Conservation (phyloP, 2,329 filamentous ascomycete species). For the Diaporthe sp. region DNA sequence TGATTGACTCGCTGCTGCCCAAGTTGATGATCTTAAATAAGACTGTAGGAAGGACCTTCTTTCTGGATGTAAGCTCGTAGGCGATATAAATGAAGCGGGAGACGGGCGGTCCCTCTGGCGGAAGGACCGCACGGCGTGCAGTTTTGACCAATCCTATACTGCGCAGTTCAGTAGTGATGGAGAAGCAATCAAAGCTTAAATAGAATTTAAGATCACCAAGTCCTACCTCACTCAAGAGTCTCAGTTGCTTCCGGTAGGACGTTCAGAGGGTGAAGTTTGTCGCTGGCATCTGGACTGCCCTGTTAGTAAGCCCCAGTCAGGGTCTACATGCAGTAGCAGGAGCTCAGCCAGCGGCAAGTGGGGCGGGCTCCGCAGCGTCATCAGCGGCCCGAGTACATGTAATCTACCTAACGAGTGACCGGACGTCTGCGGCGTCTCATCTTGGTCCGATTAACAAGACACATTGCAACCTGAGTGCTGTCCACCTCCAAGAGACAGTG, state of each 20-base stretch:
- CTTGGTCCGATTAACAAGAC: slow-evolving; percentile 34
- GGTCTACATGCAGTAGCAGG: background rate
- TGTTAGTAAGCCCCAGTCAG: background rate
- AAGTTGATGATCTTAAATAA: too few relatives aligned
- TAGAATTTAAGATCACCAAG: background rate
- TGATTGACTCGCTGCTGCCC: too few relatives aligned
- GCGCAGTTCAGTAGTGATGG: too few relatives aligned
- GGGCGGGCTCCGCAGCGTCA: slow-evolving; percentile 35
- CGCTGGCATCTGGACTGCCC: background rate
- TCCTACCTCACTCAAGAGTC: background rate
- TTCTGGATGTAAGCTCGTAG: too few relatives aligned
- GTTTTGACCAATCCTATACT: too few relatives aligned
- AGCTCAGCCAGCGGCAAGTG: slow-evolving; percentile 22
- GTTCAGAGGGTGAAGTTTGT: background rate
- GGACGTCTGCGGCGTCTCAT: slow-evolving; percentile 11
- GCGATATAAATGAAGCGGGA: too few relatives aligned
- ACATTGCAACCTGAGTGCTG: slow-evolving; percentile 37
- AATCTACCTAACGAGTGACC: background rate
- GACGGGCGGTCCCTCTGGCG: too few relatives aligned
- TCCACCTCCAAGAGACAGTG: background rate
- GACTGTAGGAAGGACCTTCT: too few relatives aligned
- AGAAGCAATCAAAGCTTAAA: too few relatives aligned
- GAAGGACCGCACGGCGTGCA: too few relatives aligned
- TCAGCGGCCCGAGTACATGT: slow-evolving; percentile 2
- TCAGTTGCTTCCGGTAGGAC: background rate